Base-by-base conservation (phyloP, 345 rosid genomes). In the Citrus trifoliata region DNA sequence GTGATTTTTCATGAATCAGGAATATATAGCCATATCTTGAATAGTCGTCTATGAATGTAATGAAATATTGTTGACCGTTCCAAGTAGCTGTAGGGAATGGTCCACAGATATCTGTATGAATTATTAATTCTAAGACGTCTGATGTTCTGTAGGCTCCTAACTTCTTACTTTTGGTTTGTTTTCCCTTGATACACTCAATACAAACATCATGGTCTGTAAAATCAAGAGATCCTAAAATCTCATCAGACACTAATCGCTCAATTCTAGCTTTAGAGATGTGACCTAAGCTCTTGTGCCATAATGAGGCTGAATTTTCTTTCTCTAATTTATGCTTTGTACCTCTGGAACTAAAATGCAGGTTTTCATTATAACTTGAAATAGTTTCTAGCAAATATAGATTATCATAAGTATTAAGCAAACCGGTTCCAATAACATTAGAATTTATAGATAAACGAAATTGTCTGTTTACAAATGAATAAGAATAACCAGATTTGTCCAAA, bases 211-310 rank as follows among this genome's bases (percentile, higher is more conserved):
- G 62, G 5, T 74, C 37, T 35, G 37, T 35, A 35, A 35, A 35
- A 35, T 35, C 37, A 35, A 35, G 37, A 35, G 37, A 35, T 35
- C 37, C 37, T 5, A 35, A 35, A 35, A 35, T 35, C 7, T 2
- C 37, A 35, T 35, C 37, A 35, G 16, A 59, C 38, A 75, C 21
- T 68, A 75, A 70, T 0, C 63, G 18, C 7, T 60, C 10, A 32
- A 75, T 59, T 37, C 78, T 66, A 5, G 12, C 0, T 74, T 79
- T 74, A 1, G 38, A 79, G 9, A 74, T 73, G 12, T 74, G 62
- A 5, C 61, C 46, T 46, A 67, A 74, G 4, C 22, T 9, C 0
- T 79, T 73, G 4, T 69, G 75, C 66, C 79, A 75, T 68, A 69
- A 37, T 48, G 5, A 21, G 6, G 1, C 22, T 0, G 18, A 67